Base-by-base conservation (phyloP, 2,329 filamentous ascomycete genomes). In the Amauroascus verrucosus region DNA sequence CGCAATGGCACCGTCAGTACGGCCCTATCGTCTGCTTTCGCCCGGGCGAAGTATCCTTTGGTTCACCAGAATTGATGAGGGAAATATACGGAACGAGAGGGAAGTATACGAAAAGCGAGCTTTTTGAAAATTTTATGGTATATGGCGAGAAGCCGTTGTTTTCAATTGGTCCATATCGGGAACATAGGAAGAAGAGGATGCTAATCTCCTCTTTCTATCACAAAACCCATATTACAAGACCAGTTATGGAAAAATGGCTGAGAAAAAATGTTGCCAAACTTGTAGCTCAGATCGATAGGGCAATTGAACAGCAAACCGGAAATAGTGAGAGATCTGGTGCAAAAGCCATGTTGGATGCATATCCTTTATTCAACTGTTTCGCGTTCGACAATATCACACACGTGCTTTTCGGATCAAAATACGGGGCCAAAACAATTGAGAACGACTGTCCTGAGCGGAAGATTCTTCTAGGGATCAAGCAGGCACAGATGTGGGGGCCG, bases 311-410 rank as follows among this genome's bases (percentile, higher is more conserved):
- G 24, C 22, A 32, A n/a, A 20, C 20, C 7, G 11, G 33, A 14
- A 50, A 41, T 13, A 22, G 8, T n/a, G 48, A 9, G 13, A 43
- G 9, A 20, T 16, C 9, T 20, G 7, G 14, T 3, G 18, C 4
- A 14, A 30, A 41, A n/a, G 48, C 14, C 24, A 41, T 50, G 30
- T 5, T 50, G 22, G 48, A 50, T 22, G 24, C 37, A 24, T 50
- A 50, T 43, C 48, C 48, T 11, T 43, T 43, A 14, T 50, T 50
- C 24, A 41, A 50, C 18, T 43, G 48, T 16, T 50, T 50, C 26
- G 48, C 48, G 5, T 50, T 50, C 11, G 48, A 50, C 24, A 50
- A 50, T 11, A 50, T 43, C 48, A 50, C 47, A n/a, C 48, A 43
- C 14, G 32, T 50, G 13, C 48, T 50, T 14, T 50, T 50, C 14